Evolutionary conservation across 192 early-diverging fungal species (phyloP).

Genomic region (Coemansia sp.): DNA sequence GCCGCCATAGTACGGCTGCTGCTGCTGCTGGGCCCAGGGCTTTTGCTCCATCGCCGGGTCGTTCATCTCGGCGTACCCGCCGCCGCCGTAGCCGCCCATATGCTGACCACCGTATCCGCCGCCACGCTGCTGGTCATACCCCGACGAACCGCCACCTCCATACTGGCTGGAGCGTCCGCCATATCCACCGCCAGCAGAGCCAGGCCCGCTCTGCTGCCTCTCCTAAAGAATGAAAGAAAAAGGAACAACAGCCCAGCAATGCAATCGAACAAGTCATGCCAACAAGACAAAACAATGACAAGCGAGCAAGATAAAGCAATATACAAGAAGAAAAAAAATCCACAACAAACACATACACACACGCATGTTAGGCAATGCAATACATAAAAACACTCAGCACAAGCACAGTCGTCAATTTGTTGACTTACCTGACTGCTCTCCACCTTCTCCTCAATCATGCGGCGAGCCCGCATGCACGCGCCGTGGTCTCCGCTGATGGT

Average conservation of each 20-base stretch:
- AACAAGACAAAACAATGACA: neutral
- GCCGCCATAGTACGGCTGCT: slow-evolving; percentile 1
- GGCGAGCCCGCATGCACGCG: slow-evolving; percentile 36
- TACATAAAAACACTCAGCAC: neutral
- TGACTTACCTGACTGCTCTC: slow-evolving; percentile 40
- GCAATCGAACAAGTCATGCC: no score
- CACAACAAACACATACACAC: neutral
- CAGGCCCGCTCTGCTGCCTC: slow-evolving; percentile 13
- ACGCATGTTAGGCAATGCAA: slow-evolving; percentile 7
- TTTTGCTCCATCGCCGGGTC: slow-evolving; percentile 16
- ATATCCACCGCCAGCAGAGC: slow-evolving; percentile 11
- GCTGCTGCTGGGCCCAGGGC: slow-evolving; percentile 18
- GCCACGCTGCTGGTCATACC: slow-evolving; percentile 25
- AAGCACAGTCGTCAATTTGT: neutral
- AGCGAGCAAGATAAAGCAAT: neutral
- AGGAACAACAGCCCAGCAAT: slow-evolving; percentile 15
- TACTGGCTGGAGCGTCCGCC: slow-evolving; percentile 21
- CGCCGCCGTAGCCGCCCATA: slow-evolving; percentile 7
- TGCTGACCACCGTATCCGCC: slow-evolving; percentile 14
- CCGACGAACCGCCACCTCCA: slow-evolving; percentile 5
- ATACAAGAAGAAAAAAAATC: slow-evolving; percentile 16
- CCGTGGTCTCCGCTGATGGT: slow-evolving; percentile 35
- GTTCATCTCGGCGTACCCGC: neutral
- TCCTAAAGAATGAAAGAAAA: slow-evolving; percentile 5
- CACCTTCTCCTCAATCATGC: slow-evolving; percentile 56